Evolutionary conservation across 2,329 filamentous ascomycete genomes (phyloP), one percentile per base, ranked within the genome.

Genomic region (Fusarium chlamydosporum): DNA sequence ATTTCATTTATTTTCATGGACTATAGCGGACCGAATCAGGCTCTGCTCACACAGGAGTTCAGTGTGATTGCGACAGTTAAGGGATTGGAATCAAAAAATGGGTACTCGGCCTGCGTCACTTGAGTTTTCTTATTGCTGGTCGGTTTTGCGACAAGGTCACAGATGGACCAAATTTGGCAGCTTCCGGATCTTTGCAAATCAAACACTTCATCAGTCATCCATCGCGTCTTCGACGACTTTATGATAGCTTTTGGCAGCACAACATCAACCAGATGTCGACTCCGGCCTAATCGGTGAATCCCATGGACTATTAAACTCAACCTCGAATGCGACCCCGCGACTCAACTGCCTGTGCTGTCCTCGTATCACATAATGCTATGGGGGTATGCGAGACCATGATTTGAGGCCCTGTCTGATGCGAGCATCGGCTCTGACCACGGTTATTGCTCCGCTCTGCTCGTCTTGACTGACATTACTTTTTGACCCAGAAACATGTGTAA

Each of bases 181-280:
- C 77, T 77, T 78, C 76, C 77, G 77, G 76, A 78, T 76, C 75
- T 75, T 70, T 76, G 73, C 78, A 80, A 80, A 76, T 79, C 74
- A 79, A 78, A 77, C 74, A 76, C 75, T 78, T 77, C 76, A 75
- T 79, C 79, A 77, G 72, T 76, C 74, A 76, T 76, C 74, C 74
- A 75, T 77, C 74, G 72, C 75, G 71, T 77, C 76, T 75, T 76
- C 79, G 76, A 76, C 77, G 68, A 73, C 75, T 77, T 73, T 72
- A 76, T 79, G 74, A 76, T 79, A 79, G 74, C 74, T 75, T 60
- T 76, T 79, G 72, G 72, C 75, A 78, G 72, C 75, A 73, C 76
- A 74, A 63, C 76, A 68, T 71, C 58, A 77, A 76, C 68, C 76
- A 78, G 69, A 74, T 75, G 74, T 74, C 77, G 74, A 74, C 74